These are phyloP conservation scores for Cercospora sp. DNA, from an alignment of 2,329 filamentous ascomycete genomes.

Conservation along the genomic window DNA sequence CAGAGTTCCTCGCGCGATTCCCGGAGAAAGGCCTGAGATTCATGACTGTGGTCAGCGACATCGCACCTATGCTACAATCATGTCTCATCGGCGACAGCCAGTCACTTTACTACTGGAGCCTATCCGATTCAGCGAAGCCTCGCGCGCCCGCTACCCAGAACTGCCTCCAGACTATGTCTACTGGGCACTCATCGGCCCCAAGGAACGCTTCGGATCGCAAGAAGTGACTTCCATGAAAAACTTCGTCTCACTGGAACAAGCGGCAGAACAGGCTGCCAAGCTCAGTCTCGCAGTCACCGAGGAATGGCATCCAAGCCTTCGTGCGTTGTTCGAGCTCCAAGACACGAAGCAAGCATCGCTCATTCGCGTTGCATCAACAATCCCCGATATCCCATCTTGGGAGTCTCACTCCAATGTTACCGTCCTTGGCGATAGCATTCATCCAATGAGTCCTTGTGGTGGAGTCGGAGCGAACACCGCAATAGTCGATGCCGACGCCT, in stretches of 20 bases:
- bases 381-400: constrained; percentile 40
- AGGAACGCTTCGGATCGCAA: constrained; percentile 24
- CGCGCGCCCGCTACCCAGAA: constrained; percentile 16
- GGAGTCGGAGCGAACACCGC: constrained; percentile 51
- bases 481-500: constrained; percentile 44
- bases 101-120: constrained; percentile 29
- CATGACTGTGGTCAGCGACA: constrained; percentile 27
- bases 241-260: constrained; percentile 12
- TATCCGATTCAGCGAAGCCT: constrained; percentile 25
- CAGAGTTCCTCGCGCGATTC: constrained; percentile 22
- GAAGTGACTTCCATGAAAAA: constrained; percentile 4
- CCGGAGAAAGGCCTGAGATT: constrained; percentile 25
- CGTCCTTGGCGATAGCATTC: constrained; percentile 49
- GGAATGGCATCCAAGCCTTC: constrained; percentile 28
- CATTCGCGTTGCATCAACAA: constrained; percentile 39
- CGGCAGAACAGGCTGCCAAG: constrained; percentile 19
- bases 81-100: constrained; percentile 27
- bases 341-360: constrained; percentile 37
- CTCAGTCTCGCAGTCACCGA: constrained; percentile 25
- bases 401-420: constrained; percentile 41
- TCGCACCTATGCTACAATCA: constrained; percentile 27
- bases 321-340: constrained; percentile 27
- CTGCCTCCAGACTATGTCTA: constrained; percentile 30
- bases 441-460: constrained; percentile 51
- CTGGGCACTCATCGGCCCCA: constrained; percentile 30